phyloP scores from a whole-genome alignment of 768 basidiomycete species.

The Neoboletus subvelutipes region DNA sequence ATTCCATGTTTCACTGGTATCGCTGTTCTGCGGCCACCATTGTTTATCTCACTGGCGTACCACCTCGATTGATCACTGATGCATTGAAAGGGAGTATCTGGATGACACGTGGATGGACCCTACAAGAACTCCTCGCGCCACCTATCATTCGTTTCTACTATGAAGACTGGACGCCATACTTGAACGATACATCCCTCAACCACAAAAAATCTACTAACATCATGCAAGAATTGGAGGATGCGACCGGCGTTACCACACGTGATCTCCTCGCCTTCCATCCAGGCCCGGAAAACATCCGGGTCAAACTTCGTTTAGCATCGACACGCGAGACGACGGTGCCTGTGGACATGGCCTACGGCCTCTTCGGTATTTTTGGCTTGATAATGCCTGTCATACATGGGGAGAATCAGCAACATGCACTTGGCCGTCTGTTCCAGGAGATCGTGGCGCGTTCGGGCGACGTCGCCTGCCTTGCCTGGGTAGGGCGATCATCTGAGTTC shows the following conservation, averaged over 20 bases:
- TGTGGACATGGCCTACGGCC: constrained; percentile 22
- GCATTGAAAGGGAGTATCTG: constrained; percentile 14
- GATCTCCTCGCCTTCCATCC: constrained; percentile 16
- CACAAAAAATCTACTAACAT: constrained; percentile 17
- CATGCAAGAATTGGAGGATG: constrained; percentile 17
- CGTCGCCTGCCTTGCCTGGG: constrained; percentile 21
- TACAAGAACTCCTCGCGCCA: constrained; percentile 25
- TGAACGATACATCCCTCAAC: constrained; percentile 11
- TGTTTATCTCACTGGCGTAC: constrained; percentile 18
- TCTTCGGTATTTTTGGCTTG: constrained; percentile 23
- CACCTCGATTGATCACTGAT: constrained; percentile 9
- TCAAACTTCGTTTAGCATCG: constrained; percentile 24
- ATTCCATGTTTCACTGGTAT: constrained; percentile 26
- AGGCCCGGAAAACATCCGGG: constrained; percentile 2
- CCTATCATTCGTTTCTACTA: constrained; percentile 22
- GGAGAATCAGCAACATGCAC: constrained; percentile 16
- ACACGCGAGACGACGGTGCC: constrained; percentile 19
- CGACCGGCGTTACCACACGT: background rate
- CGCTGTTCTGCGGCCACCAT: constrained; percentile 15
- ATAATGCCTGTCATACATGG: constrained; percentile 16
- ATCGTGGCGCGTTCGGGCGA: constrained; percentile 23
- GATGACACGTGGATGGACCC: constrained; percentile 25
- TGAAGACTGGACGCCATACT: constrained; percentile 22
- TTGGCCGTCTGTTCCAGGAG: constrained; percentile 20
- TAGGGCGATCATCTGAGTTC: constrained; percentile 19